Conservation (phyloP, 1,139 yeast genomes). For the Candida sp. region DNA sequence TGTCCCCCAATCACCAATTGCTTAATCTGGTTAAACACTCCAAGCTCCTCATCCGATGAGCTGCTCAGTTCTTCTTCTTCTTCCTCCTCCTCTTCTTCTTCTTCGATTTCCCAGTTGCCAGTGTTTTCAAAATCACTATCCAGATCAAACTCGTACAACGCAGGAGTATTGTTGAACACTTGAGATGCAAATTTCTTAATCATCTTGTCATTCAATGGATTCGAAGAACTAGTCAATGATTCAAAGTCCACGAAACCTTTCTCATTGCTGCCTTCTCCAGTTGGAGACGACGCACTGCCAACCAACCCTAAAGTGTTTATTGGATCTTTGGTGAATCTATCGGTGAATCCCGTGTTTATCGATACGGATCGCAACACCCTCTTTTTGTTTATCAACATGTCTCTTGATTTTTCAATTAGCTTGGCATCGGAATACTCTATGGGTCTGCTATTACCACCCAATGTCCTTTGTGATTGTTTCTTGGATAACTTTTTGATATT, state of each 20-base stretch:
- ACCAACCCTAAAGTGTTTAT: slow-evolving; percentile 5
- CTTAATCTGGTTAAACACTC: slow-evolving; percentile 40
- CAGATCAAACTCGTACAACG: slow-evolving; percentile 15
- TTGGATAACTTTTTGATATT: slow-evolving; percentile 46
- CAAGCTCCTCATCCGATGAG: slow-evolving; percentile 23
- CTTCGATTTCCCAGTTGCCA: slow-evolving; percentile 17
- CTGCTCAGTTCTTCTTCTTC: slow-evolving; percentile 12
- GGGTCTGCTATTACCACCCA: slow-evolving; percentile 12
- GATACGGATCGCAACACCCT: slow-evolving; percentile 50
- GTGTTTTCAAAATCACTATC: slow-evolving; percentile 19
- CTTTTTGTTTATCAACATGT: slow-evolving; percentile 46
- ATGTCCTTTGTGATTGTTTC: slow-evolving; percentile 29
- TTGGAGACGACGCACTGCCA: background rate
- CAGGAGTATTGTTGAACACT: slow-evolving; percentile 23
- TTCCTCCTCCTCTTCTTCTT: slow-evolving; percentile 19
- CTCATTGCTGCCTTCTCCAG: slow-evolving; percentile 10
- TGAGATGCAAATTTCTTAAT: slow-evolving; percentile 43
- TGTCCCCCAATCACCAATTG: slow-evolving; percentile 38
- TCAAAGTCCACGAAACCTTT: slow-evolving; percentile 2
- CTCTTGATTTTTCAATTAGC: slow-evolving; percentile 48
- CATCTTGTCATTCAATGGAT: slow-evolving; percentile 12
- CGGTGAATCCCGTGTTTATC: slow-evolving; percentile 38
- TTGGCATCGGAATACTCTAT: slow-evolving; percentile 61
- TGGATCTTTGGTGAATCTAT: slow-evolving; percentile 3
- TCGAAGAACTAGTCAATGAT: slow-evolving; percentile 5